phyloP scores from a whole-genome alignment of 2,329 filamentous ascomycete species.

The Byssothecium circinans region DNA sequence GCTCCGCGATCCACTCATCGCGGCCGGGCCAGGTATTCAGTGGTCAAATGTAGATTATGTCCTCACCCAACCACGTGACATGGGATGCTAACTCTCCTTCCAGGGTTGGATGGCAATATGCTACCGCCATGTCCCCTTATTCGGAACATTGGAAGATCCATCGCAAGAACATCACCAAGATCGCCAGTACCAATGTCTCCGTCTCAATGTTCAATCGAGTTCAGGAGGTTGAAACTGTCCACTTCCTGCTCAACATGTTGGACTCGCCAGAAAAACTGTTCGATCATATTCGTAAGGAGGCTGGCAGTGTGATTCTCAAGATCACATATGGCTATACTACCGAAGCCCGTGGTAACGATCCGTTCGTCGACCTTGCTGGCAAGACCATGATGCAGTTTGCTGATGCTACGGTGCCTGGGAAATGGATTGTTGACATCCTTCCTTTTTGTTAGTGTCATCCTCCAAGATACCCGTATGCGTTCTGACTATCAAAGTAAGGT shows the following conservation, averaged over 20 bases:
- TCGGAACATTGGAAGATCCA: conserved; percentile 22
- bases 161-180: conserved; percentile 27
- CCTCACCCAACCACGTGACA: neutral
- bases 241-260: conserved; percentile 25
- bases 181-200: conserved; percentile 20
- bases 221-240: conserved; percentile 25
- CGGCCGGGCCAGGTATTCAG: conserved; percentile 22
- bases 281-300: conserved; percentile 28
- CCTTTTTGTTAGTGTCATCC: conserved; percentile 41
- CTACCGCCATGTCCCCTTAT: conserved; percentile 17
- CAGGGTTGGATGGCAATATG: conserved; percentile 23
- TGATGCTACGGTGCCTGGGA: conserved; percentile 46
- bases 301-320: conserved; percentile 30
- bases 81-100: conserved; percentile 6
- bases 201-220: conserved; percentile 20
- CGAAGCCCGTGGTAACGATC: conserved; percentile 45
- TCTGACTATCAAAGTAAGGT: conserved; percentile 25
- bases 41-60: conserved; percentile 15
- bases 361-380: conserved; percentile 48
- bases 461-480: neutral
- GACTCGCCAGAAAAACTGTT: conserved; percentile 20
- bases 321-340: conserved; percentile 49
- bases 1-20: conserved; percentile 25
- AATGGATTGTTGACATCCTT: conserved; percentile 51
- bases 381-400: conserved; percentile 47